phyloP scores from a whole-genome alignment of 148 eudicot genomes.

The Rheum nobile region DNA sequence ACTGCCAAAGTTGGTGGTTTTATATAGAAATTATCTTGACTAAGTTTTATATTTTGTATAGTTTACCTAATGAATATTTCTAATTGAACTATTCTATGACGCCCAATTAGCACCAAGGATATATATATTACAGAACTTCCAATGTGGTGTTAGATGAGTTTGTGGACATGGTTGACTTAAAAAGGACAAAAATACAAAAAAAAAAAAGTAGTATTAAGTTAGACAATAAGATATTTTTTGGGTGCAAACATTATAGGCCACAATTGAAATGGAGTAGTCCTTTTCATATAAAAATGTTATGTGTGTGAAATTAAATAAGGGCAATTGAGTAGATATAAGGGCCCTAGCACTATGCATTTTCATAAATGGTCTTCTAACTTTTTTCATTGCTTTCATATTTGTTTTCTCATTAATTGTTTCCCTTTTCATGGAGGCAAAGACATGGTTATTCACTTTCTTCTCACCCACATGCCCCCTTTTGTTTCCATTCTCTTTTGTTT shows the following conservation, averaged over 20 bases:
- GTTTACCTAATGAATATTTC: not conserved
- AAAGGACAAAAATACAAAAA: not conserved
- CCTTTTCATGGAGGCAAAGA: not conserved
- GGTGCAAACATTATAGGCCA: slow-evolving; percentile 1
- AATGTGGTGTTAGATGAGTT: not conserved
- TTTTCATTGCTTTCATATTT: not conserved
- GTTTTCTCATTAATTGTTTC: not conserved
- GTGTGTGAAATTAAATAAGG: not conserved
- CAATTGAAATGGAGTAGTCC: not conserved
- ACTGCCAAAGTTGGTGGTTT: not conserved
- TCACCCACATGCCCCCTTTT: not conserved
- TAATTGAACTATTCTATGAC: not conserved
- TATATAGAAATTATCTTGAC: too few species aligned
- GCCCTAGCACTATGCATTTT: not conserved
- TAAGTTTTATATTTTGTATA: not conserved
- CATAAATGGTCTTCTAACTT: not conserved
- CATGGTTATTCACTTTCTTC: not conserved
- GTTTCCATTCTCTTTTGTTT: not conserved
- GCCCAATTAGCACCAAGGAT: not conserved
- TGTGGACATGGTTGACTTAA: not conserved
- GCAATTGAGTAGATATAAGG: not conserved
- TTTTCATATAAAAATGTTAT: not conserved
- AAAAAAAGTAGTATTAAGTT: not conserved
- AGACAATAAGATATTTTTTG: not conserved
- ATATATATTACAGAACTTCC: not conserved